Base-by-base conservation (phyloP, 306 rosid genomes). In the Sicyos edulis region DNA sequence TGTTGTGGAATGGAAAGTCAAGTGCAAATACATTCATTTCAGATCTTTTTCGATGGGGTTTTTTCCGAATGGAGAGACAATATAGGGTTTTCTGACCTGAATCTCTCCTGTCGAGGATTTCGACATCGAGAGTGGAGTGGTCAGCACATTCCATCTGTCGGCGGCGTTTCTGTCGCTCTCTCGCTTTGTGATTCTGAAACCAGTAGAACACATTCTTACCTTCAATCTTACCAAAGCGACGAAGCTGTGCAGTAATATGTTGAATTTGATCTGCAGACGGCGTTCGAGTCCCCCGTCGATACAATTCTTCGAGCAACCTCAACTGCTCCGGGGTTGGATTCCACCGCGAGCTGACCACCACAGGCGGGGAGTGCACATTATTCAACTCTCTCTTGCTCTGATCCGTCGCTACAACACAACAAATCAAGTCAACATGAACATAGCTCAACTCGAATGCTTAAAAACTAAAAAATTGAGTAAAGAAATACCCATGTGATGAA, bases 211-310 rank as follows among this genome's bases (percentile, higher is more conserved):
- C 75, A 6, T 72, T 72, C 21, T 72, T 92, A 13, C 97, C 97
- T 82, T 92, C 97, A 49, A 92, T 92, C 78, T 92, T 92, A 6
- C 97, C 97, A 54, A 76, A 92, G 19, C 88, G 82, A 10, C 92
- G 74, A 24, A 92, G 96, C 74, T 92, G 97, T 6, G 95, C 80
- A 0, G 97, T 92, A 66, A 92, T 89, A 44, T 89, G 95, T 72
- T 92, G 97, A 76, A 92, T 92, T 83, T 92, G 96, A 61, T 92
- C 97, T 0, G 97, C 97, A 14, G 96, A 85, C 0, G 98, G 98
- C 0, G 97, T 93, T 57, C 98, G 85, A 51, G 97, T 90, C 61
- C 98, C 98, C 63, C 87, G 80, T 34, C 88, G 74, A 54, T 93
- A 93, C 61, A 93, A 69, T 17, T 93, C 97, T 47, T 93, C 98